A percentile compares a stretch with the other conserved stretches of the same genome.
Evolutionary conservation across 176 grass and related monocot genomes (phyloP).

Genomic region (Aegilops longissima): DNA sequence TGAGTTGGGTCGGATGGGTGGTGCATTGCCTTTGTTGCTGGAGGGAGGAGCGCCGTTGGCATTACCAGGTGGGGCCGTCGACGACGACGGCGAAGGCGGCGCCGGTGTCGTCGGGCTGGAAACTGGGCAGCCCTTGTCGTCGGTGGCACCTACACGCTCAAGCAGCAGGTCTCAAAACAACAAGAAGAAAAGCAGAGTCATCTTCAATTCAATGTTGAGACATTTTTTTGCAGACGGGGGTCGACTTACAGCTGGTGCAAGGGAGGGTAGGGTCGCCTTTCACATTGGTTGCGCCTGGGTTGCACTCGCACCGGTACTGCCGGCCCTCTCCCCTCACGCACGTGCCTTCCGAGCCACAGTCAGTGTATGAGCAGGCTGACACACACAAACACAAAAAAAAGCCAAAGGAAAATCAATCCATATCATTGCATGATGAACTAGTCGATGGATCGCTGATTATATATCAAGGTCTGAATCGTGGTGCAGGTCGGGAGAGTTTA

Average conservation of each 20-base stretch:
- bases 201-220: no score
- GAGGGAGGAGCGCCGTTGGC: not conserved
- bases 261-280: not conserved
- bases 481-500: not conserved
- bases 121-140: not conserved
- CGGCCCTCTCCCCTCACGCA: slow-evolving; percentile 6
- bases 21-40: slow-evolving; percentile 23
- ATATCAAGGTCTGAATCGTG: not conserved
- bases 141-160: slow-evolving; percentile 6
- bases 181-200: not conserved
- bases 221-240: not conserved
- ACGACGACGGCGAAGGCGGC: not conserved
- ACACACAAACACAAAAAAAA: no score
- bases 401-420: not conserved
- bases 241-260: slow-evolving; percentile 22
- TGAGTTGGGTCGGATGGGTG: not conserved
- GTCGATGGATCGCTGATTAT: no score
- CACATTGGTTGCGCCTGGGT: not conserved
- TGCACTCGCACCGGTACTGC: slow-evolving; percentile 12
- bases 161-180: not conserved
- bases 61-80: not conserved
- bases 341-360: slow-evolving; percentile 14
- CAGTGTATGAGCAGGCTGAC: slow-evolving; percentile 17
- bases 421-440: no score
- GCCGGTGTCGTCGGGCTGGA: not conserved